A percentile compares a stretch with the other conserved stretches of the same genome.
phyloP scores from a whole-genome alignment of 1,284 basidiomycete species.

The Ustilago bromivora region DNA sequence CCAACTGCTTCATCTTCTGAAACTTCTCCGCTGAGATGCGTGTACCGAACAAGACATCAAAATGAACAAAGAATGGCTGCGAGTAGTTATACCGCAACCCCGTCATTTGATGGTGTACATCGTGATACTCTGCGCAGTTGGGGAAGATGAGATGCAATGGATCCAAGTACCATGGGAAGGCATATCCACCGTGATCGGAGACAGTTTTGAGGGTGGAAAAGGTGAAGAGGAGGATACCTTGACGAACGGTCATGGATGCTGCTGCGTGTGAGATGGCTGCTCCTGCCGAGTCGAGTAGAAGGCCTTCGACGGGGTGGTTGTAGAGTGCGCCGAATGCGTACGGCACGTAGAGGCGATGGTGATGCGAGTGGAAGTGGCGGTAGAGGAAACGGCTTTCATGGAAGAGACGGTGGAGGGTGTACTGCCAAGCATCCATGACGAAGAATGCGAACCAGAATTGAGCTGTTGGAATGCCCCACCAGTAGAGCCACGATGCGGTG shows the following conservation, averaged over 20 bases:
- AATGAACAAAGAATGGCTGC: conserved; percentile 82
- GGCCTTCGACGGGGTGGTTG: conserved; percentile 93
- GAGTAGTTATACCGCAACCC: conserved; percentile 97
- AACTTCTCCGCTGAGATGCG: conserved; percentile 74
- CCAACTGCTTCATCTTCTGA: conserved; percentile 53
- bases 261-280: conserved; percentile 81
- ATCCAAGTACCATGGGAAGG: conserved; percentile 82
- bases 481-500: conserved; percentile 81
- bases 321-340: conserved; percentile 97
- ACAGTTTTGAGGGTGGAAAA: conserved; percentile 93
- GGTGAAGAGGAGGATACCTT: conserved; percentile 83
- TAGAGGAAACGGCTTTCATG: conserved; percentile 92
- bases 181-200: conserved; percentile 96
- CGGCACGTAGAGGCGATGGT: conserved; percentile 95
- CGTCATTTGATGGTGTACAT: conserved; percentile 92
- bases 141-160: conserved; percentile 82
- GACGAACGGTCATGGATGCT: conserved; percentile 80
- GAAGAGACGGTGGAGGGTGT: conserved; percentile 91
- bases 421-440: conserved; percentile 97
- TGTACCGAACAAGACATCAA: conserved; percentile 78
- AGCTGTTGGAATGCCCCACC: conserved; percentile 87
- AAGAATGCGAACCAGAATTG: conserved; percentile 88
- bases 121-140: conserved; percentile 98
- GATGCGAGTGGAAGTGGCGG: conserved; percentile 90
- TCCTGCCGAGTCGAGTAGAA: conserved; percentile 88